Conservation (phyloP, 306 rosid species). For the Lathyrus aphaca region DNA sequence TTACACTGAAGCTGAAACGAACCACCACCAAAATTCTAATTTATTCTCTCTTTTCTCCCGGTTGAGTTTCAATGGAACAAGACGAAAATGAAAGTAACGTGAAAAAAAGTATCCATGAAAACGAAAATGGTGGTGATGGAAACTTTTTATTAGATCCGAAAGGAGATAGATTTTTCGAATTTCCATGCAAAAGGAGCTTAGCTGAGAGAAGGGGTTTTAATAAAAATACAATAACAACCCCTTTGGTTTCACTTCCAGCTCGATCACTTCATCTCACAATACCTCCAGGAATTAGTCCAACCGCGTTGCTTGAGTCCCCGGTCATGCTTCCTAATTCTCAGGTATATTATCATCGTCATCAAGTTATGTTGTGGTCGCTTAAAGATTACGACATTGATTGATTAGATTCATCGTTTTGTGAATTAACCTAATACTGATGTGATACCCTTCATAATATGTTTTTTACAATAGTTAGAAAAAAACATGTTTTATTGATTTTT, state of each 20-base stretch:
- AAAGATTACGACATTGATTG: no score
- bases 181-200: constrained; percentile 43
- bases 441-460: no score
- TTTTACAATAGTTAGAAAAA: no score
- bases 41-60: neutral
- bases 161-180: constrained; percentile 1
- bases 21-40: neutral
- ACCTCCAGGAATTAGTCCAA: constrained; percentile 75
- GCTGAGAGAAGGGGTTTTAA: constrained; percentile 76
- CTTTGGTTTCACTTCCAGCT: constrained; percentile 42
- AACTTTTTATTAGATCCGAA: neutral
- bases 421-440: no score
- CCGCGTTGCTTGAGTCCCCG: constrained; percentile 76
- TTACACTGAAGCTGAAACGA: constrained; percentile 45
- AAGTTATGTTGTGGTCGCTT: no score
- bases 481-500: no score
- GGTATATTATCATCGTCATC: constrained; percentile 39
- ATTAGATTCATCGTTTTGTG: no score
- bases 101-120: neutral
- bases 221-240: constrained; percentile 46
- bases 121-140: neutral
- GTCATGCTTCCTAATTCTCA: constrained; percentile 73
- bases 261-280: constrained; percentile 64
- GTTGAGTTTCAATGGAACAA: constrained; percentile 14
- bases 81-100: neutral